Evolutionary conservation across 805 yeast species (phyloP).

Genomic region (Teunomyces pallodes): DNA sequence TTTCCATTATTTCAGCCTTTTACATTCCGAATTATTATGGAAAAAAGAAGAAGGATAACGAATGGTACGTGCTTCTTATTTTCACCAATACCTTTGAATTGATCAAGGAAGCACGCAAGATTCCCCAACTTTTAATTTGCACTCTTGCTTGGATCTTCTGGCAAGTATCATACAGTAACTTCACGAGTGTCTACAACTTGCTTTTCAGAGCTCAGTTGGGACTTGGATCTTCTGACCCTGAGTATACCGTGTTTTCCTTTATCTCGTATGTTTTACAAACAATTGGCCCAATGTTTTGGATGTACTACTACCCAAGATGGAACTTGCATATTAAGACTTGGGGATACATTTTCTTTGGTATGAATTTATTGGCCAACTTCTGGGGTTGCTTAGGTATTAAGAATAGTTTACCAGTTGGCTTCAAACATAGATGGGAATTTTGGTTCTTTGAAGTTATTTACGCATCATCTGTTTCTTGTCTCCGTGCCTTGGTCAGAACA

Average conservation of each 20-base stretch:
- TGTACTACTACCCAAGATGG: slow-evolving; percentile 28
- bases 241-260: slow-evolving; percentile 38
- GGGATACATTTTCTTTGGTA: slow-evolving; percentile 30
- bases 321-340: slow-evolving; percentile 28
- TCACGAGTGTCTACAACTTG: slow-evolving; percentile 32
- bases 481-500: slow-evolving; percentile 35
- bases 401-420: slow-evolving; percentile 26
- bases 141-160: slow-evolving; percentile 42
- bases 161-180: slow-evolving; percentile 36
- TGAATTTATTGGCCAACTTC: slow-evolving; percentile 33
- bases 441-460: slow-evolving; percentile 37
- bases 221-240: slow-evolving; percentile 35
- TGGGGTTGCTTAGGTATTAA: slow-evolving; percentile 40
- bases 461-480: slow-evolving; percentile 30
- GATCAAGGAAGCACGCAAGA: slow-evolving; percentile 20
- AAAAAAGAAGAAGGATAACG: slow-evolving; percentile 21
- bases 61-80: slow-evolving; percentile 20
- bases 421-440: slow-evolving; percentile 42
- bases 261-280: slow-evolving; percentile 33
- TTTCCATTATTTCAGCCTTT: slow-evolving; percentile 22
- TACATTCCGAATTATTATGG: slow-evolving; percentile 31
- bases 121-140: slow-evolving; percentile 33
- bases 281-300: slow-evolving; percentile 36
- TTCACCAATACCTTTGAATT: slow-evolving; percentile 23
- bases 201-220: slow-evolving; percentile 41